These are phyloP conservation scores for Psidium guajava DNA, from an alignment of 345 rosid species.

Conservation along the genomic window DNA sequence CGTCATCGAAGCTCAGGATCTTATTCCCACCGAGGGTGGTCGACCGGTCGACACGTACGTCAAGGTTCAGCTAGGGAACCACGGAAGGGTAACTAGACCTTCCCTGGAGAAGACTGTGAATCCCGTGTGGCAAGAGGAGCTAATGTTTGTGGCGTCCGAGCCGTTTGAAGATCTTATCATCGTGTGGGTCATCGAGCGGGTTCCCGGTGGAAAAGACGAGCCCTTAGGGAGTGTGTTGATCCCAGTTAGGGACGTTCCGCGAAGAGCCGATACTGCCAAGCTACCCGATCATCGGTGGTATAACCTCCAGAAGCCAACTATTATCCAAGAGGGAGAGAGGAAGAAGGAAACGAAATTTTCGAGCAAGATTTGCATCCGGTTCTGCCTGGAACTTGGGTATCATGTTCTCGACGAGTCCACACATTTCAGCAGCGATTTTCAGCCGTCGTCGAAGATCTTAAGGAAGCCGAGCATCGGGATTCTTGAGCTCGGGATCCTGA, in stretches of 20 bases:
- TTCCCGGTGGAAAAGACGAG: slow-evolving; percentile 21
- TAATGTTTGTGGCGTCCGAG: slow-evolving; percentile 42
- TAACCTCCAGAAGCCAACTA: slow-evolving; percentile 20
- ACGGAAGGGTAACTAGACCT: slow-evolving; percentile 16
- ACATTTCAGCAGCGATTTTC: slow-evolving; percentile 87
- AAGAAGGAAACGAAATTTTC: slow-evolving; percentile 69
- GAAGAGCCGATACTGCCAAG: slow-evolving; percentile 12
- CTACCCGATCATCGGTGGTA: slow-evolving; percentile 25
- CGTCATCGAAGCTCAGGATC: slow-evolving; percentile 43
- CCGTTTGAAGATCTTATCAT: slow-evolving; percentile 39
- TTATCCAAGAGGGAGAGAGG: slow-evolving; percentile 28
- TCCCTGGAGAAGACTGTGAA: slow-evolving; percentile 18
- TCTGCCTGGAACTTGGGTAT: slow-evolving; percentile 76
- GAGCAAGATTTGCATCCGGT: slow-evolving; percentile 53
- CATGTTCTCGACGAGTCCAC: slow-evolving; percentile 96
- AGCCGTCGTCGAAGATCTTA: slow-evolving; percentile 69
- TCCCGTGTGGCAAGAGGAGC: slow-evolving; percentile 43
- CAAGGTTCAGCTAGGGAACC: slow-evolving; percentile 26
- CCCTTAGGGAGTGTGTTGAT: slow-evolving; percentile 15
- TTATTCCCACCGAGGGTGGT: slow-evolving; percentile 19
- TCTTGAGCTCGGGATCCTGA: slow-evolving; percentile 81
- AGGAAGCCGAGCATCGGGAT: slow-evolving; percentile 67
- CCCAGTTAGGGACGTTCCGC: slow-evolving; percentile 8
- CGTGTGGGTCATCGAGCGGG: slow-evolving; percentile 20
- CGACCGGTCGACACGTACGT: slow-evolving; percentile 26